These are phyloP conservation scores for Oryza coarctata DNA, from an alignment of 176 grass and related monocot species.

Conservation along the genomic window DNA sequence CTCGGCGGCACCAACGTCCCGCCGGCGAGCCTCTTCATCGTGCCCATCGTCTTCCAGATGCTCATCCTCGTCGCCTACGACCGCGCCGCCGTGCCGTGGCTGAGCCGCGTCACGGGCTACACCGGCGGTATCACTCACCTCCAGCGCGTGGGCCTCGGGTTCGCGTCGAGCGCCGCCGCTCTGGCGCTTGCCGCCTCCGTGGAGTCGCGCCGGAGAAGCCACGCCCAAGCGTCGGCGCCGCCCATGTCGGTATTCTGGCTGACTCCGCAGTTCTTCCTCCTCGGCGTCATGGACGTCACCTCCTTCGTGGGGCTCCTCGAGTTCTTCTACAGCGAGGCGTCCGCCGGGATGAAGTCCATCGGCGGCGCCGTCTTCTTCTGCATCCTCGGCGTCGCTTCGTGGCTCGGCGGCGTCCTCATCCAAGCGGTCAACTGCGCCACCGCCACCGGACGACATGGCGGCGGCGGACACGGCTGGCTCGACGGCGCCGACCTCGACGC, in stretches of 20 bases:
- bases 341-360: constrained; percentile 75
- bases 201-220: constrained; percentile 10
- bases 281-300: constrained; percentile 79
- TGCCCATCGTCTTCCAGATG: constrained; percentile 63
- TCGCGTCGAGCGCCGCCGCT: constrained; percentile 29
- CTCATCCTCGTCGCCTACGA: constrained; percentile 54
- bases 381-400: constrained; percentile 59
- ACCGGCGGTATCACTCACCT: constrained; percentile 55
- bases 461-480: constrained; percentile 52
- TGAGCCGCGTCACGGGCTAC: constrained; percentile 37
- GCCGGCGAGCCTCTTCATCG: constrained; percentile 56
- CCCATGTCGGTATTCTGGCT: constrained; percentile 82
- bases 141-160: constrained; percentile 62
- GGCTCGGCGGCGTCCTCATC: constrained; percentile 63
- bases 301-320: constrained; percentile 87
- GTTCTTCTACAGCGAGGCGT: constrained; percentile 83
- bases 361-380: constrained; percentile 83
- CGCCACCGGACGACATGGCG: constrained; percentile 28
- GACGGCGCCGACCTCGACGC: constrained; percentile 51
- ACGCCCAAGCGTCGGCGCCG: no score
- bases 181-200: constrained; percentile 46
- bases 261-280: constrained; percentile 68
- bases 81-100: constrained; percentile 43
- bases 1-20: constrained; percentile 44
- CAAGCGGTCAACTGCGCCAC: constrained; percentile 54